Evolutionary conservation across 768 basidiomycete species (phyloP).

Genomic region (Lactarius tabidus): DNA sequence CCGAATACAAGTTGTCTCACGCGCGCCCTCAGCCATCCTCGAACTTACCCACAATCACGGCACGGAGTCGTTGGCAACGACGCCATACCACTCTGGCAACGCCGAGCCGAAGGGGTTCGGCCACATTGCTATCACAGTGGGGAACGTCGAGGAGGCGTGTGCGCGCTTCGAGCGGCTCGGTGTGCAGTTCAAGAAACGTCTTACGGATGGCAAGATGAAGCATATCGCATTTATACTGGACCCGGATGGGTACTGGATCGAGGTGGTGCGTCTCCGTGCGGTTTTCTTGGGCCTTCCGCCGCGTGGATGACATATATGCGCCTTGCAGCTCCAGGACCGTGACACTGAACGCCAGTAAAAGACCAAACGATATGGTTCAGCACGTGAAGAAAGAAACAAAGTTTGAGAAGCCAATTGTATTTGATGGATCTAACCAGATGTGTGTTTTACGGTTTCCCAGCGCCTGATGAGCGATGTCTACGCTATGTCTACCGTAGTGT

Average conservation of each 20-base stretch:
- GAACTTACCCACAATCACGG: slow-evolving; percentile 91
- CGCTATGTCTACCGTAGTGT: too few species aligned
- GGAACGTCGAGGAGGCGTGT: slow-evolving; percentile 79
- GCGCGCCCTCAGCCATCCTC: slow-evolving; percentile 40
- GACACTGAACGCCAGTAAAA: background rate
- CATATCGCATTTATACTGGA: slow-evolving; percentile 81
- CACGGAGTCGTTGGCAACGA: slow-evolving; percentile 77
- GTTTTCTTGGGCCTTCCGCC: background rate
- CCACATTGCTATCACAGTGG: slow-evolving; percentile 84
- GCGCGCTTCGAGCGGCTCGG: slow-evolving; percentile 75
- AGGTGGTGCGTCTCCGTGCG: slow-evolving; percentile 19
- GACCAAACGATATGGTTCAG: background rate
- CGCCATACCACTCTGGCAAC: slow-evolving; percentile 86
- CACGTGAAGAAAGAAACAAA: background rate
- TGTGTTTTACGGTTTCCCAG: too few species aligned
- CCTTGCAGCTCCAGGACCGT: slow-evolving; percentile 2
- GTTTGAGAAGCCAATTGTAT: too few species aligned
- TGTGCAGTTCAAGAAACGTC: slow-evolving; percentile 84
- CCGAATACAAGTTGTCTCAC: background rate
- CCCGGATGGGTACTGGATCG: slow-evolving; percentile 55
- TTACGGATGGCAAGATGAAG: slow-evolving; percentile 81
- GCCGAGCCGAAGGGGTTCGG: slow-evolving; percentile 78
- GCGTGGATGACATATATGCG: background rate
- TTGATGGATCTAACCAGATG: too few species aligned
- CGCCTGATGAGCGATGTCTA: too few species aligned